Evolutionary conservation across 257 asterid genomes (phyloP), one percentile per base, ranked within the genome.

Genomic region (Anisodus tanguticus): DNA sequence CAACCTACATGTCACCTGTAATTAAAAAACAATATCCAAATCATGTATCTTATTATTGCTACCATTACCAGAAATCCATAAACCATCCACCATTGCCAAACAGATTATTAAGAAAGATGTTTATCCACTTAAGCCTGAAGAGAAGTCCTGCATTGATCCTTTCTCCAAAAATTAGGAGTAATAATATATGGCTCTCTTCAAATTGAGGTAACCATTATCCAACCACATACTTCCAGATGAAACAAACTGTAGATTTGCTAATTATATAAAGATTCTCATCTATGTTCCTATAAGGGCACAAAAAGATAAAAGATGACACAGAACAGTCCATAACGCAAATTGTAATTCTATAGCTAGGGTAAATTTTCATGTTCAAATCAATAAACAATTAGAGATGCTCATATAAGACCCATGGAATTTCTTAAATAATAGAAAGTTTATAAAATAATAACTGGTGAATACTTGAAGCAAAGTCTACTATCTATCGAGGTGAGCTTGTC

Each of bases 1-100:
- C 89, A 95, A 83, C 84, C 89, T 89, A 86, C 98, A 95, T 62
- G 98, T 95, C 80, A 95, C 95, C 98, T 93, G 87, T 85, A 87
- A 64, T 66, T 8, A 55, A 19, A 79, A 79, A n/a, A 60, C 16
- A 31, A 53, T 53, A 77, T 31, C 82, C 82, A 77, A 53, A 77
- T 31, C 47, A 77, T 31, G 64, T 26, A 8, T 66, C 45, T 31
- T 64, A 66, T 66, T 2, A 31, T 12, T 53, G 81, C 81, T 53
- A 31, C 64, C 81, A 77, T 51, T 39, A 43, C 26, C 45, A 49
- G 63, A 22, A 49, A 76, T 22, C 45, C 43, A 22, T 15, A 49
- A 51, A 70, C 22, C 51, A 76, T 22, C 62, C 63, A 51, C 22
- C 62, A 76, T 49, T 13, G 51, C 45, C 81, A 76, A 74, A 51